Evolutionary conservation across 83 land plant genomes (phyloP).

Genomic region (Picea engelmannii): DNA sequence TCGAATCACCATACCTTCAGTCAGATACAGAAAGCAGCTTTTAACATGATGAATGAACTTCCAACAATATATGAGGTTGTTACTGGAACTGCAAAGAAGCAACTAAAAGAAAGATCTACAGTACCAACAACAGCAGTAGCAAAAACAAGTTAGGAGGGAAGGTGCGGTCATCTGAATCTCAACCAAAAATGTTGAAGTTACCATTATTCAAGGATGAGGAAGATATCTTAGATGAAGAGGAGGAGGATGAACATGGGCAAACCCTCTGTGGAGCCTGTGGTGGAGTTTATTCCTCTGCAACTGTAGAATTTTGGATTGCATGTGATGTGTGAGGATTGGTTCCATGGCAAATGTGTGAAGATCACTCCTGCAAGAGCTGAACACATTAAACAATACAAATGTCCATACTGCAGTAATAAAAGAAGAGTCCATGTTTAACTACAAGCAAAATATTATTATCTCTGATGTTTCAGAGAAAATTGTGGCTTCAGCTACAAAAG

Average conservation of each 20-base stretch:
- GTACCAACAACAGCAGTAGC: slow-evolving; percentile 25
- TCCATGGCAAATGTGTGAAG: neutral
- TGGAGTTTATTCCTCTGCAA: neutral
- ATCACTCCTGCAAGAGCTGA: too few relatives aligned
- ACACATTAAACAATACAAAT: slow-evolving; percentile 15
- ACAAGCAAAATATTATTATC: too few relatives aligned
- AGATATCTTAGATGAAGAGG: slow-evolving; percentile 20
- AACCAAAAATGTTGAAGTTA: too few relatives aligned
- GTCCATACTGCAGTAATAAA: slow-evolving; percentile 34
- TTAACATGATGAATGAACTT: slow-evolving; percentile 59
- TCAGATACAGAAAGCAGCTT: slow-evolving; percentile 28
- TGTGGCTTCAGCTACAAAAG: too few relatives aligned
- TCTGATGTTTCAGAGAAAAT: too few relatives aligned
- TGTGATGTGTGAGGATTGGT: slow-evolving; percentile 39
- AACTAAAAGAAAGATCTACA: slow-evolving; percentile 41
- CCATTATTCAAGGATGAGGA: too few relatives aligned
- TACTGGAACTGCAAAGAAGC: slow-evolving; percentile 44
- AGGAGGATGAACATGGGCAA: slow-evolving; percentile 28
- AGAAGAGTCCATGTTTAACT: slow-evolving; percentile 22
- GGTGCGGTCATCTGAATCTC: neutral
- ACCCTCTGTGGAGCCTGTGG: neutral
- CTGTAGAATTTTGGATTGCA: slow-evolving; percentile 31
- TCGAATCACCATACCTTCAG: too few relatives aligned
- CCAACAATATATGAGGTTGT: slow-evolving; percentile 36
- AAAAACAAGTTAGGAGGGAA: slow-evolving; percentile 29